Evolutionary conservation across 2,329 filamentous ascomycete genomes (phyloP).

Genomic region (Hymenoscyphus fraxineus): DNA sequence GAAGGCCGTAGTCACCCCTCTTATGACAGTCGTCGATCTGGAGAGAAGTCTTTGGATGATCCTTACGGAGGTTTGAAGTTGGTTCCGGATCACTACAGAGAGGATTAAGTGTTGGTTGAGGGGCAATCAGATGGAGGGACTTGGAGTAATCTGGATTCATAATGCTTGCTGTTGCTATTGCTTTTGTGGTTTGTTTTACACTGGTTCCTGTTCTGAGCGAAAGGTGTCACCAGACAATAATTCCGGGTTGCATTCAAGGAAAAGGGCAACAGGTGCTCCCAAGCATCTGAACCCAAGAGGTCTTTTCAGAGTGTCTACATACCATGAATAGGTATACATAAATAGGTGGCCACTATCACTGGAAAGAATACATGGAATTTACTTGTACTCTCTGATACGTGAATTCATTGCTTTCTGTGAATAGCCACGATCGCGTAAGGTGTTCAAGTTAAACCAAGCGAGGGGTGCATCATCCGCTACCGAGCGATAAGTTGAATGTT

Average conservation of each 20-base stretch:
- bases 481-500: background rate
- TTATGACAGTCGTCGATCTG: background rate
- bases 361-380: no score
- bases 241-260: background rate
- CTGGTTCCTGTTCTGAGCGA: background rate
- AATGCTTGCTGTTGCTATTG: background rate
- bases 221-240: background rate
- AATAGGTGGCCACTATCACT: no score
- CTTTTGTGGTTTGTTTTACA: background rate
- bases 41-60: background rate
- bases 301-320: background rate
- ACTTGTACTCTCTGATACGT: no score
- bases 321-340: no score
- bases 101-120: background rate
- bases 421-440: no score
- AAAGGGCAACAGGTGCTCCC: background rate
- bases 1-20: constrained; percentile 10
- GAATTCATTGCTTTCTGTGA: no score
- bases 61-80: constrained; percentile 5
- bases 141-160: background rate
- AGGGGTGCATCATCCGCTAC: no score
- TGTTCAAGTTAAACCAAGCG: no score
- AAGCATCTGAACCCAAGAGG: background rate
- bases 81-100: constrained; percentile 6
- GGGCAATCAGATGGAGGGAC: background rate